Base-by-base conservation (phyloP, 2,329 filamentous ascomycete genomes). In the Aspergillus calidoustus region DNA sequence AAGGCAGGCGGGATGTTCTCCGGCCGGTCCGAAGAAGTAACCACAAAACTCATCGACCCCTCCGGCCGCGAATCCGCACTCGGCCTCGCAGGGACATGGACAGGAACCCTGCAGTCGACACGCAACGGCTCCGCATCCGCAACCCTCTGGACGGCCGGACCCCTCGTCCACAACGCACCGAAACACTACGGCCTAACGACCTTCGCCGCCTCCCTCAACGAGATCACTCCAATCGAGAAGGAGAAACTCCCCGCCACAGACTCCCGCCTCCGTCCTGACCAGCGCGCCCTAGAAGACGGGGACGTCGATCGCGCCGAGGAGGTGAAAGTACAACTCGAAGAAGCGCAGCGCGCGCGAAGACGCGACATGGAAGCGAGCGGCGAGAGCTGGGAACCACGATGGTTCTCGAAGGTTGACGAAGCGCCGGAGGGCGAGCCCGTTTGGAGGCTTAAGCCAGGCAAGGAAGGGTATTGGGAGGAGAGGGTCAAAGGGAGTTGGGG, bases 1-100 rank as follows among this genome's bases (percentile, higher is more conserved):
- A 96, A 95, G 74, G 87, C 90, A 59, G 96, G 95, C 73, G 94
- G 95, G 67, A 97, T 99, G 92, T 99, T 98, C 79, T 93, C 94
- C 34, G 95, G 95, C 15, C 88, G 95, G 60, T 91, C 90, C 64
- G 95, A 99, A 77, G 95, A 99, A 64, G 91, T 98, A 9, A 83
- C 86, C 41, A 89, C 94, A 7, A 89, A 93, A 69, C 85, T 89
- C 1, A 89, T 89, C 67, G 88, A 89, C 61, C 78, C 84, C 0
- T 83, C 89, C 59, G 92, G 92, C 46, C 77, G 81, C 25, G 83
- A 87, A 22, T 85, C 90, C 0, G 85, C 91, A 0, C 81, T 89
- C 11, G 88, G 90, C 17, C 81, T 98, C 25, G 77, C 81, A 0
- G 95, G 95, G 2, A 96, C 91, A 58, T 99, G 95, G 95, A 97